These are phyloP conservation scores for Penicillium digitatum DNA, from an alignment of 2,329 filamentous ascomycete genomes.

Conservation along the genomic window DNA sequence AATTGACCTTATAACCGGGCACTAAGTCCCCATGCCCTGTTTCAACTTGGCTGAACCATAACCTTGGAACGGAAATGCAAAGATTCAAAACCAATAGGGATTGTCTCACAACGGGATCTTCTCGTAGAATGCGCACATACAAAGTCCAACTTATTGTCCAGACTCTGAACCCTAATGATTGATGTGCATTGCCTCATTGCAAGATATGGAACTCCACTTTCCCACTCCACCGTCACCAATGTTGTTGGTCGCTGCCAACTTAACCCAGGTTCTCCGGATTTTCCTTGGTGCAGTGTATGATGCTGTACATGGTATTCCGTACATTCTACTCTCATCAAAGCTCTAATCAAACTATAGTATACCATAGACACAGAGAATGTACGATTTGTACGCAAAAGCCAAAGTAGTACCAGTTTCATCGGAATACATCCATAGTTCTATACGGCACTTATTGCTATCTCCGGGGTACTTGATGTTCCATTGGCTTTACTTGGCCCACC, in stretches of 20 bases:
- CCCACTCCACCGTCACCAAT: background rate
- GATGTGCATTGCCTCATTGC: background rate
- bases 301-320: background rate
- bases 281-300: background rate
- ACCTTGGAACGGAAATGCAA: background rate
- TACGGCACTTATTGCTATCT: background rate
- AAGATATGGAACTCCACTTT: background rate
- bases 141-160: background rate
- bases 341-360: background rate
- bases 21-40: background rate
- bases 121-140: background rate
- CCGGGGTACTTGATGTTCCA: background rate
- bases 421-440: background rate
- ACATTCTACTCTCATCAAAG: too few relatives aligned
- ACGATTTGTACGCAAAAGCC: too few relatives aligned
- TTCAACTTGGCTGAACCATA: background rate
- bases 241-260: background rate
- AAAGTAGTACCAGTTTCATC: background rate
- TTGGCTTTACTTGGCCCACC: background rate
- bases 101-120: background rate
- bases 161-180: constrained; percentile 3
- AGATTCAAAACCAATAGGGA: background rate
- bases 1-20: background rate
- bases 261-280: constrained; percentile 1
- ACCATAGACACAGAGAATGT: background rate